These are phyloP conservation scores for Petunia secreta DNA, from an alignment of 257 asterid genomes.

Conservation along the genomic window DNA sequence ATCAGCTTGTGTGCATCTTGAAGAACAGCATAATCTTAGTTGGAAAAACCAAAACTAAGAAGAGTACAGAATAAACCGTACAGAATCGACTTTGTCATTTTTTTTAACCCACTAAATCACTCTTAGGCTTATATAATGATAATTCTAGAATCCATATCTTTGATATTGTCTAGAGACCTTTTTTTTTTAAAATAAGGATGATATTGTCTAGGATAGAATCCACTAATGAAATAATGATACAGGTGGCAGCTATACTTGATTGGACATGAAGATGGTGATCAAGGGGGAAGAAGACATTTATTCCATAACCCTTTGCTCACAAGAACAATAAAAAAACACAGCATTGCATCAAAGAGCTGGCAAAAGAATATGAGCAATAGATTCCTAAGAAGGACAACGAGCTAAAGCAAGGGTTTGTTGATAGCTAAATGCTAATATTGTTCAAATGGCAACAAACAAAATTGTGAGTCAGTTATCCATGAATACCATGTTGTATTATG, in stretches of 20 bases:
- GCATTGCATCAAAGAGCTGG: neutral
- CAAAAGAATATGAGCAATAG: neutral
- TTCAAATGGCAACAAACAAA: constrained; percentile 22
- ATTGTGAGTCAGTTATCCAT: constrained; percentile 3
- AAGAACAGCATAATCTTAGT: no score
- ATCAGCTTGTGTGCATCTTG: no score
- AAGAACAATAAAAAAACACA: constrained; percentile 24
- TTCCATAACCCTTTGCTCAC: constrained; percentile 33
- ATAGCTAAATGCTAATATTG: constrained; percentile 11
- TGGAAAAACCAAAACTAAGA: neutral
- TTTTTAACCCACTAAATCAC: neutral
- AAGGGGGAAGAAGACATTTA: constrained; percentile 33
- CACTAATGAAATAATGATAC: constrained; percentile 32
- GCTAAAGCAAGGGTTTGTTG: neutral
- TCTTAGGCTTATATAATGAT: neutral
- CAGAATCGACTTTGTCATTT: neutral
- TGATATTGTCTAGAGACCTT: constrained; percentile 26
- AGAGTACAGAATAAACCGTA: neutral
- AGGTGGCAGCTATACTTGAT: constrained; percentile 34
- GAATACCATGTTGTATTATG: constrained; percentile 22
- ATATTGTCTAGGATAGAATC: constrained; percentile 7
- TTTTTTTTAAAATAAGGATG: no score
- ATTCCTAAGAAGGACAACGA: neutral
- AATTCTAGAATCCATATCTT: constrained; percentile 34
- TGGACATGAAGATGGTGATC: constrained; percentile 32